Base-by-base conservation (phyloP, 1,139 yeast genomes). In the Candida dubliniensis region DNA sequence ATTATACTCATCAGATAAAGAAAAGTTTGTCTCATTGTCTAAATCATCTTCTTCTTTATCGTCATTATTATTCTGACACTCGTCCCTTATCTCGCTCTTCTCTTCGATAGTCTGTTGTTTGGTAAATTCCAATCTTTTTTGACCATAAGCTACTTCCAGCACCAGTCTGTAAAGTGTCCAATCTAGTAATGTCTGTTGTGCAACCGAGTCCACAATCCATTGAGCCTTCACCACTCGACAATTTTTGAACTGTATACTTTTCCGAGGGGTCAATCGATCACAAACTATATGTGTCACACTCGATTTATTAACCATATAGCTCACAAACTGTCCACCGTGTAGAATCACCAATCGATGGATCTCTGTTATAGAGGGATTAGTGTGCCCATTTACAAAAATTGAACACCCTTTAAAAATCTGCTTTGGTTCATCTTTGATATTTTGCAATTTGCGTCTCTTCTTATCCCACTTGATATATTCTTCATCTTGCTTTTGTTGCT, bases 251-350 rank as follows among this genome's bases (percentile, higher is more conserved):
- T 86, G 84, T 3, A 76, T 61, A 45, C 74, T 69, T 61, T 93
- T 91, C 38, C 88, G 71, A 0, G 95, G 88, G 0, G 98, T 89
- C 46, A 91, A 61, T 31, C 82, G 72, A 44, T 84, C 82, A 25
- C 97, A 95, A 1, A 93, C 67, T 7, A 93, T 85, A 63, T 93
- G 98, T 0, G 97, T 87, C 0, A 85, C 95, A 10, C 78, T 73
- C 4, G 85, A 75, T 57, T 90, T 90, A 24, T 84, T 82, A 6
- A 79, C 71, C 38, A 91, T 62, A 62, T 79, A 83, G 49, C 84
- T 84, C 24, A 86, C 61, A 53, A 87, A 88, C 46, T 69, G 75
- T 0, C 99, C 99, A 0, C 98, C 98, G 60, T 90, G 78, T 8
- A 81, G 56, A 3, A 87, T 79, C 4, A 93, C 82, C 51, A 87